These are phyloP conservation scores for Triticum monococcum DNA, from an alignment of 176 grass and related monocot genomes.

Conservation along the genomic window DNA sequence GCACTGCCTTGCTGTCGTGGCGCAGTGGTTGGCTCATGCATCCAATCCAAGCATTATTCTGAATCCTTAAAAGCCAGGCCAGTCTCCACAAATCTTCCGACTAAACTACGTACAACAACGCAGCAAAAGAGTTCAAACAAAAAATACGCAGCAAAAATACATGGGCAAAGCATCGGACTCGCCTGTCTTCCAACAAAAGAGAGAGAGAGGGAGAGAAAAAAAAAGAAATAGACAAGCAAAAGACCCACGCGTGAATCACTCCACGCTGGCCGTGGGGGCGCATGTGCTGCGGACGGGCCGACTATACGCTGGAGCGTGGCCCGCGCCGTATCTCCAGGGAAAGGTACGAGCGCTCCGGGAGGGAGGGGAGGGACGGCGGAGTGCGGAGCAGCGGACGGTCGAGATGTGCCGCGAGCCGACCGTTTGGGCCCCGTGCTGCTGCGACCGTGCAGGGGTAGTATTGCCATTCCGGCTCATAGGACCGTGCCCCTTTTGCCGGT, in stretches of 20 bases:
- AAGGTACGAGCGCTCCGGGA: not conserved
- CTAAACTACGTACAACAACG: conserved; percentile 9
- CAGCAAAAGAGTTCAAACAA: not conserved
- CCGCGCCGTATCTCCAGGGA: conserved; percentile 38
- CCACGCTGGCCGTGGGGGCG: conserved; percentile 38
- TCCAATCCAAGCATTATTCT: not conserved
- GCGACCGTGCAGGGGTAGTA: not conserved
- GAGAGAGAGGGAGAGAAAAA: not conserved
- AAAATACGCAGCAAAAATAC: no score
- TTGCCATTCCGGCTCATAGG: not conserved
- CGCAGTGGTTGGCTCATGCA: conserved; percentile 17
- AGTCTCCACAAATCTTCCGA: not conserved
- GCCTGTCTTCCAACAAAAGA: not conserved
- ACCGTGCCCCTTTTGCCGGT: not conserved
- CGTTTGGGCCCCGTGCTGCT: conserved; percentile 15
- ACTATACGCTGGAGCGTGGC: conserved; percentile 30
- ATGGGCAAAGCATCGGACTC: no score
- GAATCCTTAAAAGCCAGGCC: not conserved
- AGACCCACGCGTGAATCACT: conserved; percentile 34
- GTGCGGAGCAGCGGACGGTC: conserved; percentile 23
- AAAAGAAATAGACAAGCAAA: not conserved
- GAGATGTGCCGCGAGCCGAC: not conserved
- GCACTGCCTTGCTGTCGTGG: conserved; percentile 1
- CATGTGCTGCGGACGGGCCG: conserved; percentile 28
- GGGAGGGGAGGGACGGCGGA: not conserved